Conservation (phyloP, 345 rosid genomes). For the Camelina laxa region DNA sequence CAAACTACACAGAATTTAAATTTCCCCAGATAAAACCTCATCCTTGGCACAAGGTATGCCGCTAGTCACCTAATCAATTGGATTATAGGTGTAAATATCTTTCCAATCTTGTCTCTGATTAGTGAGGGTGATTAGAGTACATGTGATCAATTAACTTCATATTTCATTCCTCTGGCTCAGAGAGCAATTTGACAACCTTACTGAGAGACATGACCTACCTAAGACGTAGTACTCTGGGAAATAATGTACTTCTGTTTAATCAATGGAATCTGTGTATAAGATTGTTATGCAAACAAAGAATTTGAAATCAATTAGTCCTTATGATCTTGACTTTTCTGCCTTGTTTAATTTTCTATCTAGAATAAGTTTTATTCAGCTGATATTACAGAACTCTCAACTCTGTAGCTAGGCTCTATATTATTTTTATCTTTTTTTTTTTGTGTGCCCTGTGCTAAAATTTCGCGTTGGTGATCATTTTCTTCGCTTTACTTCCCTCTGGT, state of each 20-base stretch:
- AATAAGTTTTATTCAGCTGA: neutral
- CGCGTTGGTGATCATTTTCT: neutral
- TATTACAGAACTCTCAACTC: neutral
- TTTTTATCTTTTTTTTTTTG: neutral
- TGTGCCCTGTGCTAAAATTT: neutral
- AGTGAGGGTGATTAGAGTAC: neutral
- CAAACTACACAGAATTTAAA: constrained; percentile 89
- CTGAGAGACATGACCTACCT: neutral
- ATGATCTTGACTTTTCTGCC: neutral
- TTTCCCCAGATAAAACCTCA: constrained; percentile 96
- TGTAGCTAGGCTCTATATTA: neutral
- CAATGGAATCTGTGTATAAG: neutral
- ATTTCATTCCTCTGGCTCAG: neutral
- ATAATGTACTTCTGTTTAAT: too few species aligned
- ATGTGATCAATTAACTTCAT: neutral
- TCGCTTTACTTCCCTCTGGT: too few species aligned
- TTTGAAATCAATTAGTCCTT: neutral
- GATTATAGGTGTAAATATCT: neutral
- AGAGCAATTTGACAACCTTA: neutral
- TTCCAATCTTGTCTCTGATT: neutral
- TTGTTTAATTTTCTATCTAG: neutral
- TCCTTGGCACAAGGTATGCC: constrained; percentile 92
- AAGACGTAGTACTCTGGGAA: too few species aligned
- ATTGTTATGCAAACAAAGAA: neutral
- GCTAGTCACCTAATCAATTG: neutral